These are phyloP conservation scores for Madurella mycetomatis DNA, from an alignment of 2,329 filamentous ascomycete species.

Conservation along the genomic window DNA sequence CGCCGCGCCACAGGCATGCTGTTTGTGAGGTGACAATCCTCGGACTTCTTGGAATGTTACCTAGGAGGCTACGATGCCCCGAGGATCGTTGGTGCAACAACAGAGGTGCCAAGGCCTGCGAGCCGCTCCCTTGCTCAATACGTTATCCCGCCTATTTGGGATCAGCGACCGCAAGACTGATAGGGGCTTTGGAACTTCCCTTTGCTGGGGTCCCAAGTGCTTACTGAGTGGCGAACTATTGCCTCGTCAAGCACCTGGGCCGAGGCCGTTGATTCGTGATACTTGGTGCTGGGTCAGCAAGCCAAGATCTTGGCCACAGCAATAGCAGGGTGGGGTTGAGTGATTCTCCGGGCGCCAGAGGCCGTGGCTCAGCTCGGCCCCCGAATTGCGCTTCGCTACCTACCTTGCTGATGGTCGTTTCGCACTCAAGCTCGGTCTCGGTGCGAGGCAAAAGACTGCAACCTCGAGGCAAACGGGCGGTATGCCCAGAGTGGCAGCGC, in stretches of 20 bases:
- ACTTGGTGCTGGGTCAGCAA: background rate
- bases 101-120: slow-evolving; percentile 4
- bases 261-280: background rate
- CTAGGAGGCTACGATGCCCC: background rate
- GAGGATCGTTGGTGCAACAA: background rate
- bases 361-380: background rate
- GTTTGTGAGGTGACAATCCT: background rate
- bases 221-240: background rate
- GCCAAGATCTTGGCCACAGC: background rate
- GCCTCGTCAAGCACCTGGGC: background rate
- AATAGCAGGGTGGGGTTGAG: background rate
- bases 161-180: no score
- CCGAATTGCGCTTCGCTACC: no score
- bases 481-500: no score
- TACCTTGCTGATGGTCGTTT: no score
- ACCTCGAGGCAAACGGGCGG: no score
- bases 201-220: no score
- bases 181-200: no score
- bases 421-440: no score
- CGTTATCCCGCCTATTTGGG: no score
- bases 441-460: no score
- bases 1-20: background rate
- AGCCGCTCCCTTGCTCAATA: background rate
- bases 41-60: background rate
- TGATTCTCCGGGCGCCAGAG: background rate